Evolutionary conservation across 495 filamentous ascomycete species (phyloP).

Genomic region (Filosporella fistucella): DNA sequence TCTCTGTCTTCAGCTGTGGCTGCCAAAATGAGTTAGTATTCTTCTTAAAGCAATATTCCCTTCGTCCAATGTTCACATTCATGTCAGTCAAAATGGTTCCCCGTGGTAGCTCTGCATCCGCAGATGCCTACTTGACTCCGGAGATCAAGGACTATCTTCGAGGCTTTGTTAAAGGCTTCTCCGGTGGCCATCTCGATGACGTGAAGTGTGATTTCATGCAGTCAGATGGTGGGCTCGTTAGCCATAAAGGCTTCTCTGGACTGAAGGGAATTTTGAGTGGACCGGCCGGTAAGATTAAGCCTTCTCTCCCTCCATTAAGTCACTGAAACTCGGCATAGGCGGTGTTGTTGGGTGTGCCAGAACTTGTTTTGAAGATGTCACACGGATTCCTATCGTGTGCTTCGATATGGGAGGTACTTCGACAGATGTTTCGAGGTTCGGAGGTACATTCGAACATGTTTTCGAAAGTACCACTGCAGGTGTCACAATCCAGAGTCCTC

Average conservation of each 20-base stretch:
- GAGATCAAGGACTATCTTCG: constrained; percentile 92
- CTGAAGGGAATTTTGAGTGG: constrained; percentile 74
- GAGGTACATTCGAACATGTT: constrained; percentile 90
- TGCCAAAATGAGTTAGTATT: constrained; percentile 89
- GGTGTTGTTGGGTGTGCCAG: constrained; percentile 90
- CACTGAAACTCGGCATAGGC: neutral
- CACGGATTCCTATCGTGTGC: constrained; percentile 87
- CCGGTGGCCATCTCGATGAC: constrained; percentile 55
- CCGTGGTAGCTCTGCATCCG: constrained; percentile 86
- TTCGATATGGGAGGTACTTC: constrained; percentile 94
- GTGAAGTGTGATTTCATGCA: constrained; percentile 83
- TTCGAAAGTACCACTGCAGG: constrained; percentile 96
- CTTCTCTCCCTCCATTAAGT: neutral
- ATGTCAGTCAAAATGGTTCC: constrained; percentile 81
- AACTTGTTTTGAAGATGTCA: constrained; percentile 65
- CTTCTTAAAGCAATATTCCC: no score
- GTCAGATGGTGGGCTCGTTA: constrained; percentile 73
- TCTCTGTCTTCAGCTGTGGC: constrained; percentile 69
- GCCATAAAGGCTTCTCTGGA: constrained; percentile 68
- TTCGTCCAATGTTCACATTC: no score
- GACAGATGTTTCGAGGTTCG: constrained; percentile 90
- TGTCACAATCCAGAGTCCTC: constrained; percentile 91
- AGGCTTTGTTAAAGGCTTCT: constrained; percentile 75
- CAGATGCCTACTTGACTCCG: constrained; percentile 92
- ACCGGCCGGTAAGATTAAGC: constrained; percentile 50